Conservation (phyloP, 495 filamentous ascomycete genomes). For the Penicillium desertorum region DNA sequence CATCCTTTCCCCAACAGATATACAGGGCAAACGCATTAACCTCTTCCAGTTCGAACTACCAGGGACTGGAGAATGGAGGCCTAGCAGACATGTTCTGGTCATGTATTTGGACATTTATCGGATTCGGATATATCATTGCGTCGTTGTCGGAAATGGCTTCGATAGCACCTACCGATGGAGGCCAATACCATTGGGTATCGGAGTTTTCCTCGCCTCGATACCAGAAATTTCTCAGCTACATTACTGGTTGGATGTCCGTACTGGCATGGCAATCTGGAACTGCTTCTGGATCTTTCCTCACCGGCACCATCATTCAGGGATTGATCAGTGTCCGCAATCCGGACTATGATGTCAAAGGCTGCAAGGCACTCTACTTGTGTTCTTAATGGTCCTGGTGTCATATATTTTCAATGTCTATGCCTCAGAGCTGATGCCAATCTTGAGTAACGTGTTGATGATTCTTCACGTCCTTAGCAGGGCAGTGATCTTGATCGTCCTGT, state of each 20-base stretch:
- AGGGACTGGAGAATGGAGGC: background rate
- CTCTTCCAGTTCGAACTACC: background rate
- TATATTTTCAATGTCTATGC: background rate
- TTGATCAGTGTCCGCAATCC: conserved; percentile 43
- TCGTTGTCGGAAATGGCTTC: background rate
- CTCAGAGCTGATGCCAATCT: background rate
- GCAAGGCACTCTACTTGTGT: conserved; percentile 35
- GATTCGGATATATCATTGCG: background rate
- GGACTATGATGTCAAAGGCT: conserved; percentile 39
- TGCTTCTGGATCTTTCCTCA: conserved; percentile 36
- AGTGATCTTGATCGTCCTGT: background rate
- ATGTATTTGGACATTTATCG: background rate
- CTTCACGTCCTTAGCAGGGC: background rate
- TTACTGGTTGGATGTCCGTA: conserved; percentile 30
- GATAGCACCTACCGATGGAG: conserved; percentile 26
- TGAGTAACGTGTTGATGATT: background rate
- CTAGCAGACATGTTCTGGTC: background rate
- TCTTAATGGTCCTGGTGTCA: background rate
- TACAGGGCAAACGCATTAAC: background rate
- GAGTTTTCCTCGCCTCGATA: conserved; percentile 30
- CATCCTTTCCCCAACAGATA: background rate
- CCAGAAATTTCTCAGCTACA: conserved; percentile 30
- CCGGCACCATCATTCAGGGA: conserved; percentile 45
- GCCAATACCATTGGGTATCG: conserved; percentile 42
- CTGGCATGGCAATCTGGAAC: conserved; percentile 34